phyloP scores from a whole-genome alignment of 768 basidiomycete species.

The Dioszegia crocea region DNA sequence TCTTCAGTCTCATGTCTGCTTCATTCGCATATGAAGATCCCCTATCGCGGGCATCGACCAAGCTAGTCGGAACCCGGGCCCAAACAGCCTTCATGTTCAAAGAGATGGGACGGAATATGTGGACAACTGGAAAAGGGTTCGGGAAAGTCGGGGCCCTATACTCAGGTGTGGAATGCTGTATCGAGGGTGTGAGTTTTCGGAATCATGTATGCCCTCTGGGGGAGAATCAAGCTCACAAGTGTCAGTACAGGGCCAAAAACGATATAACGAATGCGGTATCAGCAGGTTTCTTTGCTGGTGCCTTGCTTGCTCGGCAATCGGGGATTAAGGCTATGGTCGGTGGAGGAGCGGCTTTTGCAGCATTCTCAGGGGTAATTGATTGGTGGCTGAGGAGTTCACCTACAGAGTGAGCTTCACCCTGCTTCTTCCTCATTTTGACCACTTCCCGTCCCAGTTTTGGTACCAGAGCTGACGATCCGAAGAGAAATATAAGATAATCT shows the following conservation, averaged over 20 bases:
- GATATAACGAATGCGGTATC: slow-evolving; percentile 87
- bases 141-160: slow-evolving; percentile 90
- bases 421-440: no score
- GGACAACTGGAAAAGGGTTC: slow-evolving; percentile 81
- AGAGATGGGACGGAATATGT: slow-evolving; percentile 94
- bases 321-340: slow-evolving; percentile 82
- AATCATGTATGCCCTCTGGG: background rate
- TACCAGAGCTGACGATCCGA: no score
- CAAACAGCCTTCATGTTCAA: slow-evolving; percentile 81
- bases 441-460: no score
- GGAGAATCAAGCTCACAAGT: background rate
- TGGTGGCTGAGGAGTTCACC: slow-evolving; percentile 53
- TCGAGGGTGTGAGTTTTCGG: slow-evolving; percentile 72
- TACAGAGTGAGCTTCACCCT: slow-evolving; percentile 47
- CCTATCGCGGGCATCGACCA: slow-evolving; percentile 51
- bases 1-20: slow-evolving; percentile 93
- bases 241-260: slow-evolving; percentile 92
- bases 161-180: slow-evolving; percentile 91
- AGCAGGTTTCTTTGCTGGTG: slow-evolving; percentile 83
- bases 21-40: slow-evolving; percentile 96
- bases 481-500: no score
- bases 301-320: slow-evolving; percentile 76
- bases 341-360: slow-evolving; percentile 86
- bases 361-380: slow-evolving; percentile 88
- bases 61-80: slow-evolving; percentile 54